Conservation (phyloP, 164 flowering plant genomes). For the Vitis amurensis region DNA sequence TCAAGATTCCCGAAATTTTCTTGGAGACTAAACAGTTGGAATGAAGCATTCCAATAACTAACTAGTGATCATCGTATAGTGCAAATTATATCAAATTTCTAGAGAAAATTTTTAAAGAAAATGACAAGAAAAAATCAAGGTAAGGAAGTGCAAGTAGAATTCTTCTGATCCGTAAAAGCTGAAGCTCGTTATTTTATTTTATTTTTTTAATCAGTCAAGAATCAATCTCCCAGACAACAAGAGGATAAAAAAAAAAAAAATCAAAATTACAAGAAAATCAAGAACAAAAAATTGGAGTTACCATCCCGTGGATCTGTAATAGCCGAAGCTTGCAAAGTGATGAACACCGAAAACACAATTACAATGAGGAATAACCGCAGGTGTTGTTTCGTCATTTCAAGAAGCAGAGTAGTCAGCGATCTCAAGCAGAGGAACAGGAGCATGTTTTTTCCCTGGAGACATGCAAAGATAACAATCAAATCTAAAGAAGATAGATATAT, state of each 20-base stretch:
- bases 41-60: no score
- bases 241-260: neutral
- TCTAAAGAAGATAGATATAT: neutral
- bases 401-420: neutral
- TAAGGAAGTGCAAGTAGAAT: no score
- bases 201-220: no score
- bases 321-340: slow-evolving; percentile 24
- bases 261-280: neutral
- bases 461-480: neutral
- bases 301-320: slow-evolving; percentile 46
- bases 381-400: slow-evolving; percentile 23
- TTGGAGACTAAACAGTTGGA: no score
- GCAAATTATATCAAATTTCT: no score
- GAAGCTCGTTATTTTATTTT: no score
- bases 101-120: no score
- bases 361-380: slow-evolving; percentile 10
- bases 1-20: no score
- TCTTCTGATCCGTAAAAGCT: no score
- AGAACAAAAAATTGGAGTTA: slow-evolving; percentile 12
- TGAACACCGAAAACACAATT: slow-evolving; percentile 19
- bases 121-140: no score
- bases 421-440: no score
- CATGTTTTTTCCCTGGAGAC: neutral
- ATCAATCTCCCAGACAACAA: neutral
- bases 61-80: no score